Evolutionary conservation across 2,329 filamentous ascomycete genomes (phyloP).

Genomic region (Beauveria sp.): DNA sequence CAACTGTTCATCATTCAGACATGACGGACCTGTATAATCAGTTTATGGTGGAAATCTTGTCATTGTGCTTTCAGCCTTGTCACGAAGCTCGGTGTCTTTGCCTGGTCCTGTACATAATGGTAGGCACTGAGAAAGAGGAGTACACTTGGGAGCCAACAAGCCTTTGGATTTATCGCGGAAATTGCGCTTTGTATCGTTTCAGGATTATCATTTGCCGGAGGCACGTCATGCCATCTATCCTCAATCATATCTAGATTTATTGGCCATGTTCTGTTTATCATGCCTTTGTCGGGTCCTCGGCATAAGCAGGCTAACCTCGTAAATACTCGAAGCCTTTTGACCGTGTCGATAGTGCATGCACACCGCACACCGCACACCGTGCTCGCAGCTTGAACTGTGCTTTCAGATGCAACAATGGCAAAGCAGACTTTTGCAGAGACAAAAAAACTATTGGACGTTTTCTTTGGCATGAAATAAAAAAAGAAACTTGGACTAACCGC

Average conservation of each 20-base stretch:
- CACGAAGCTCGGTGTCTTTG: background rate
- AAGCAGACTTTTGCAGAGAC: background rate
- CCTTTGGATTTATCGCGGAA: no score
- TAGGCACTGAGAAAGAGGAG: no score
- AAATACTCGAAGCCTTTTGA: no score
- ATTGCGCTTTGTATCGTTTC: no score
- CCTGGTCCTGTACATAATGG: background rate
- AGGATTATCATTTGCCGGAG: no score
- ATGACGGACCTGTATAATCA: background rate
- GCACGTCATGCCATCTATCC: no score
- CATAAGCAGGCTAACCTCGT: no score
- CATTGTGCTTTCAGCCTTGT: background rate
- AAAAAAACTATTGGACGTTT: background rate
- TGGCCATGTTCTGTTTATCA: no score
- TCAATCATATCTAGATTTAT: no score
- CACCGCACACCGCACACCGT: background rate
- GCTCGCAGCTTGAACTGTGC: background rate
- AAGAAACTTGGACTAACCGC: conserved; percentile 3
- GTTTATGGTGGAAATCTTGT: background rate
- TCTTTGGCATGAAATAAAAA: background rate
- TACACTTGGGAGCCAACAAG: no score
- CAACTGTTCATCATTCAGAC: background rate
- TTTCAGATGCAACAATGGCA: background rate
- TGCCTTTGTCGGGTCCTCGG: no score
- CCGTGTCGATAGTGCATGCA: background rate